phyloP scores from a whole-genome alignment of 208 protist genomes.

The Acanthamoeba castellanii region DNA sequence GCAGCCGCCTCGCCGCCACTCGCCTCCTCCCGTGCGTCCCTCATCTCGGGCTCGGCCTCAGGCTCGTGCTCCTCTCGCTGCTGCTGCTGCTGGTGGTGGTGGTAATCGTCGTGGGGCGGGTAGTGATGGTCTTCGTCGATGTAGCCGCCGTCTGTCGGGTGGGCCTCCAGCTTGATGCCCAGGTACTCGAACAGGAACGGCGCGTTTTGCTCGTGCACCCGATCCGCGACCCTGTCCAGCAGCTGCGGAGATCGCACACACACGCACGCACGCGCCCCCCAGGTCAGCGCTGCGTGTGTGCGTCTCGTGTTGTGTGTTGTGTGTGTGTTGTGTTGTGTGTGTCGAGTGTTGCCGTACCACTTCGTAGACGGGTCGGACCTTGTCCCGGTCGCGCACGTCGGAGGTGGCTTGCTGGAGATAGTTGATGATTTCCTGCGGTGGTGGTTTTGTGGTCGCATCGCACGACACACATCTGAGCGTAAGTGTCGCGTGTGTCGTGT shows the following conservation, averaged over 20 bases:
- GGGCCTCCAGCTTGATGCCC: neutral
- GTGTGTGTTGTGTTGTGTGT: neutral
- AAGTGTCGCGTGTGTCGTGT: neutral
- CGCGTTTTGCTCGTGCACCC: conserved; percentile 50
- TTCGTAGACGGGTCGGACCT: conserved; percentile 6
- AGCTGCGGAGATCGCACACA: neutral
- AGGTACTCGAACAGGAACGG: conserved; percentile 33
- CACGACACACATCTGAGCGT: neutral
- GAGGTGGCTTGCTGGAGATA: conserved; percentile 10
- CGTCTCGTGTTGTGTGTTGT: no score
- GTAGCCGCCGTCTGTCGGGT: neutral
- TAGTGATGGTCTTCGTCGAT: neutral
- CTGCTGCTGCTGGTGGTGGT: neutral
- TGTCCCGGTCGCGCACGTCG: neutral
- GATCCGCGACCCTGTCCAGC: neutral
- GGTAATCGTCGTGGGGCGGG: neutral
- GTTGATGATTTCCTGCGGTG: neutral
- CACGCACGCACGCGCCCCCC: no score
- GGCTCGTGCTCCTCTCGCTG: neutral
- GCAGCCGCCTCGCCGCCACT: no score
- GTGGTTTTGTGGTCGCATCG: no score
- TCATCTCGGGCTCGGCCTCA: neutral
- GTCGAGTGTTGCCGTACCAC: no score
- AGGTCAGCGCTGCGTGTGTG: no score
- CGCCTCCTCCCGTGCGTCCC: neutral